A percentile compares a stretch with the other conserved stretches of the same genome.
phyloP scores from a whole-genome alignment of 2,329 filamentous ascomycete species.

The Aspergillus sp. region DNA sequence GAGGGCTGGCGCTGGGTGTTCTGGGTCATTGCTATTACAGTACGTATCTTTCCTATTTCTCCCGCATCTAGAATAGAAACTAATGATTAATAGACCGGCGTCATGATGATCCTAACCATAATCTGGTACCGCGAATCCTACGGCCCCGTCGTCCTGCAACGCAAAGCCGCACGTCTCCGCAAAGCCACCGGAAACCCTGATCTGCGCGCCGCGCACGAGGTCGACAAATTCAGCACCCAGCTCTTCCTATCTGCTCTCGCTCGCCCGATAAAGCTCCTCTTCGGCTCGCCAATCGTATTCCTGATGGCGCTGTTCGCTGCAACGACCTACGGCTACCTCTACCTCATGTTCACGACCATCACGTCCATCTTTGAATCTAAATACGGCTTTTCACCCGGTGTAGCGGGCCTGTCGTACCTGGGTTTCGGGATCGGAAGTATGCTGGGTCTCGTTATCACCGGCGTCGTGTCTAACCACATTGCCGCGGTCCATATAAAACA shows the following conservation, averaged over 20 bases:
- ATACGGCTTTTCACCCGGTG: constrained; percentile 45
- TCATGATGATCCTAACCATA: constrained; percentile 23
- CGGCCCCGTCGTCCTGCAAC: constrained; percentile 28
- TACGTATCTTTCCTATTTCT: constrained; percentile 9
- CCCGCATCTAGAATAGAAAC: too few relatives aligned
- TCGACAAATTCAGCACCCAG: constrained; percentile 35
- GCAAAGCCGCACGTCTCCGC: constrained; percentile 27
- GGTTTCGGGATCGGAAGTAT: constrained; percentile 43
- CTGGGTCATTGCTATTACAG: constrained; percentile 40
- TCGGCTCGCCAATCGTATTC: constrained; percentile 38
- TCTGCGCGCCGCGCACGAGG: constrained; percentile 26
- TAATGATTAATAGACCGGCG: constrained; percentile 15
- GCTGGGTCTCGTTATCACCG: constrained; percentile 31
- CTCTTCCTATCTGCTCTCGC: constrained; percentile 44
- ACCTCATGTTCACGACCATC: constrained; percentile 53
- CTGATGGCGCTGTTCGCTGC: constrained; percentile 49
- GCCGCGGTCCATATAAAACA: constrained; percentile 23
- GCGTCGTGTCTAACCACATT: constrained; percentile 23
- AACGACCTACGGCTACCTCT: constrained; percentile 53
- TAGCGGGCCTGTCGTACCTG: constrained; percentile 47
- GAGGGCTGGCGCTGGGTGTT: constrained; percentile 43
- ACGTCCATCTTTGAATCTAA: constrained; percentile 45
- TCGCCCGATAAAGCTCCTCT: constrained; percentile 41
- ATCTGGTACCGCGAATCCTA: constrained; percentile 33
- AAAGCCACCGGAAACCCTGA: constrained; percentile 24